A percentile compares a stretch with the other conserved stretches of the same genome.
Conservation (phyloP, 2,329 filamentous ascomycete species). For the Sporothrix pseudoabietina region DNA sequence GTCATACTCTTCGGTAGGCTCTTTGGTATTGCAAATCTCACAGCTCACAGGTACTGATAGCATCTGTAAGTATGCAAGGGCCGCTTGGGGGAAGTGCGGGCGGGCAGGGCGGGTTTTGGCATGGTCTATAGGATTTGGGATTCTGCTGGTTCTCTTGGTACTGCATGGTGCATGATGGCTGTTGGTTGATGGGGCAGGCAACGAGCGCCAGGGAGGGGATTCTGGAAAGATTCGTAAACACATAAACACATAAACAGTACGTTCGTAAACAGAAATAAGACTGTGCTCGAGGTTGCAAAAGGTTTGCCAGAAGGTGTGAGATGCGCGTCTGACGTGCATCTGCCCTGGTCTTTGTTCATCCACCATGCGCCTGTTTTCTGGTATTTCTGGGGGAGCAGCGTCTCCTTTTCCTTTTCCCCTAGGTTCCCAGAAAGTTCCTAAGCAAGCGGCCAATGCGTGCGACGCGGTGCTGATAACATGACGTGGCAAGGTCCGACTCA, state of each 20-base stretch:
- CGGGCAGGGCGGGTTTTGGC: not conserved
- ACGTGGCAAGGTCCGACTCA: not conserved
- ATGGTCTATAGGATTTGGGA: not conserved
- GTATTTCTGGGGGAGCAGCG: not conserved
- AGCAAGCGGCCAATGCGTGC: not conserved
- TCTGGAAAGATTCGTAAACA: constrained; percentile 26
- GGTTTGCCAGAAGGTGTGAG: not conserved
- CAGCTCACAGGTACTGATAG: not conserved
- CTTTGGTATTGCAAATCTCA: not conserved
- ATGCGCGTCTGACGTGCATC: constrained; percentile 20
- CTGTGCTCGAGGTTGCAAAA: not conserved
- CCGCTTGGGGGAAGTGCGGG: not conserved
- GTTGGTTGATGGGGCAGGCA: constrained; percentile 14
- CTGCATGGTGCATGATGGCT: not conserved
- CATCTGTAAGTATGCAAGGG: not conserved
- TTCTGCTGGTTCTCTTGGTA: not conserved
- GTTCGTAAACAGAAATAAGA: constrained; percentile 17
- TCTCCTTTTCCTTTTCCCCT: not conserved
- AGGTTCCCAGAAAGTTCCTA: not conserved
- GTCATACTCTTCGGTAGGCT: not conserved
- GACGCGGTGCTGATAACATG: constrained; percentile 7
- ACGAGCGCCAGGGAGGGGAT: not conserved
- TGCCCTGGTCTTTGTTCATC: constrained; percentile 4
- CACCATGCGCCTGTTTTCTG: not conserved
- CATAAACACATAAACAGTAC: not conserved